Evolutionary conservation across 371 early-diverging fungal species (phyloP).

Genomic region (Rhizomucor miehei): DNA sequence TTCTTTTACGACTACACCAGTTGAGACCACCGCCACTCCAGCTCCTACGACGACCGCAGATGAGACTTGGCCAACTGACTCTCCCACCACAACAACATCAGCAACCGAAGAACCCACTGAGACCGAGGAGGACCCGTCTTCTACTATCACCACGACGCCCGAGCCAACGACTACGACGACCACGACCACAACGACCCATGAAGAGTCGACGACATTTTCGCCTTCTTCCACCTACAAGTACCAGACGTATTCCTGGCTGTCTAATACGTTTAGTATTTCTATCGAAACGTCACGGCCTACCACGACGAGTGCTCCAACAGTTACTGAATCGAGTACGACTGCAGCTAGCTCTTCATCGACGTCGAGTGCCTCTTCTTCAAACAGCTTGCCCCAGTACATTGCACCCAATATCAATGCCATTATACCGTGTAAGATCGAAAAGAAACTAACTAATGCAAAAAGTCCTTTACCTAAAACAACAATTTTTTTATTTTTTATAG

Average conservation of each 20-base stretch:
- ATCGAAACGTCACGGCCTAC: constrained; percentile 9
- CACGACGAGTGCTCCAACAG: constrained; percentile 6
- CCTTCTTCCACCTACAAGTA: constrained; percentile 15
- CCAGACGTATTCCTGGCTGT: constrained; percentile 16
- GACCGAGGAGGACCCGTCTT: constrained; percentile 1
- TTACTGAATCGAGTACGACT: constrained; percentile 2
- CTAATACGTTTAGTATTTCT: constrained; percentile 15
- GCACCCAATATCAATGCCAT: constrained; percentile 46
- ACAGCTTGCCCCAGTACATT: constrained; percentile 38
- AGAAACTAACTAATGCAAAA: too few species aligned
- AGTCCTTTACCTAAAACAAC: too few species aligned
- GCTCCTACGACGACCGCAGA: constrained; percentile 1
- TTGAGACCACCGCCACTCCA: not conserved
- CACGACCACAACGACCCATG: constrained; percentile 6
- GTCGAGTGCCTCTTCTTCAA: not conserved
- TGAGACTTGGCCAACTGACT: constrained; percentile 2
- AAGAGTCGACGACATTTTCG: constrained; percentile 7
- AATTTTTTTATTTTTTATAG: constrained; percentile 6
- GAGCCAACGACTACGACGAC: constrained; percentile 9
- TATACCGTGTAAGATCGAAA: constrained; percentile 34
- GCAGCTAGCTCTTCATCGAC: constrained; percentile 6
- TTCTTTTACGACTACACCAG: not conserved
- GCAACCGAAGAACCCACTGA: constrained; percentile 6
- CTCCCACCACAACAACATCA: constrained; percentile 5
- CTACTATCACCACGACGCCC: constrained; percentile 10